These are phyloP conservation scores for Dendrobium huoshanense DNA, from an alignment of 106 monocot genomes.

Conservation along the genomic window DNA sequence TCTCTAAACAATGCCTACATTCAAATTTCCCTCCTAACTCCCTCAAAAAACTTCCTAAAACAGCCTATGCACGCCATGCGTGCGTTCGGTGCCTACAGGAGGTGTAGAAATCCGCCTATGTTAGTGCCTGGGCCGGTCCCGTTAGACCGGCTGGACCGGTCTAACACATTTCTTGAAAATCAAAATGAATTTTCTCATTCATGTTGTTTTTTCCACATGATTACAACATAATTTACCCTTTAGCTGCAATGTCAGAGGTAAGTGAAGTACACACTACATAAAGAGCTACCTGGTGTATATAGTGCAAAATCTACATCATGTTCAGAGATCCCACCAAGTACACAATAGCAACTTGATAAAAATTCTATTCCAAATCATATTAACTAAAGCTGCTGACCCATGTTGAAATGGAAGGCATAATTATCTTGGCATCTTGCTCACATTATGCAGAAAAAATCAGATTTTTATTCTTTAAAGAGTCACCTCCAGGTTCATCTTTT, in stretches of 20 bases:
- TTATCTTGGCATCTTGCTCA: not conserved
- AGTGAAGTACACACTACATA: not conserved
- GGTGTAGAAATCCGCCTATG: too few species aligned
- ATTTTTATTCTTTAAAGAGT: not conserved
- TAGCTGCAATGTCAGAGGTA: not conserved
- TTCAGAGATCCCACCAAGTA: not conserved
- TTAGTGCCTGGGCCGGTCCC: too few species aligned
- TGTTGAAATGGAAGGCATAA: not conserved
- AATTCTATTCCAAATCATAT: not conserved
- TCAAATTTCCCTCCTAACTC: too few species aligned
- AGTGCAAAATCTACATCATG: not conserved
- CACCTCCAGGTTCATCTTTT: not conserved
- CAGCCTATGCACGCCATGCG: too few species aligned
- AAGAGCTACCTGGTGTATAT: not conserved
- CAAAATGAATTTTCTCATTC: not conserved
- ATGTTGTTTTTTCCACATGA: not conserved
- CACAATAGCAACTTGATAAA: not conserved
- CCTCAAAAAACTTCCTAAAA: too few species aligned
- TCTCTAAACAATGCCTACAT: too few species aligned
- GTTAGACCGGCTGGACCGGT: too few species aligned
- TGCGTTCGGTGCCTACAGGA: too few species aligned
- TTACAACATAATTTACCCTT: not conserved
- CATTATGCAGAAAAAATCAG: not conserved
- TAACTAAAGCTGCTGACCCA: not conserved
- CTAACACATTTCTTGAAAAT: not conserved